A percentile compares a stretch with the other conserved stretches of the same genome.
These are phyloP conservation scores for Blastocystis sp. DNA, from an alignment of 352 stramenopile species.

Conservation along the genomic window DNA sequence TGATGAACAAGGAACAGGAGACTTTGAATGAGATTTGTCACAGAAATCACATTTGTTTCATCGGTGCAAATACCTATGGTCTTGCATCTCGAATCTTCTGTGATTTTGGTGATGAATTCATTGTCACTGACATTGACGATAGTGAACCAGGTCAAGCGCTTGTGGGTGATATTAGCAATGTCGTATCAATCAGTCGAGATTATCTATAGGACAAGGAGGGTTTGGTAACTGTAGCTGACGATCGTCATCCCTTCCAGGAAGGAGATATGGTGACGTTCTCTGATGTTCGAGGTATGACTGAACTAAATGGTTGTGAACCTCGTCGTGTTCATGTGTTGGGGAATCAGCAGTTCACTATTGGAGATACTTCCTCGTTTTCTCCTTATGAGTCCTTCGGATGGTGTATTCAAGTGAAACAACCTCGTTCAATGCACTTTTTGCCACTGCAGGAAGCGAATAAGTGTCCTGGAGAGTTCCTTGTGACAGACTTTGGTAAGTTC, in stretches of 20 bases:
- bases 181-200: constrained; percentile 25
- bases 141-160: constrained; percentile 60
- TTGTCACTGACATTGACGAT: constrained; percentile 64
- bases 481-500: constrained; percentile 94
- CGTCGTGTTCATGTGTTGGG: constrained; percentile 74
- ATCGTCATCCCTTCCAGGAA: constrained; percentile 89
- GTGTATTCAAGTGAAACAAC: constrained; percentile 89
- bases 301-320: constrained; percentile 70
- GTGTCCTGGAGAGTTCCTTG: constrained; percentile 85
- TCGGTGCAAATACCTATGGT: constrained; percentile 54
- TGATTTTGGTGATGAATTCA: constrained; percentile 64
- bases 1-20: background rate
- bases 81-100: constrained; percentile 62
- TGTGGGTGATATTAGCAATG: constrained; percentile 41
- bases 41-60: constrained; percentile 62
- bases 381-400: constrained; percentile 75
- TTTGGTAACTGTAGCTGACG: constrained; percentile 91
- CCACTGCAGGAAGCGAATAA: constrained; percentile 75
- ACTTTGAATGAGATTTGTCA: constrained; percentile 62
- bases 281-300: constrained; percentile 82
- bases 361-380: constrained; percentile 73
- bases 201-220: constrained; percentile 67
- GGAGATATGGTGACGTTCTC: constrained; percentile 90
- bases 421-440: constrained; percentile 83
- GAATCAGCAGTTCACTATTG: constrained; percentile 92